Evolutionary conservation across 495 filamentous ascomycete genomes (phyloP).

Genomic region (Neurospora sp.): DNA sequence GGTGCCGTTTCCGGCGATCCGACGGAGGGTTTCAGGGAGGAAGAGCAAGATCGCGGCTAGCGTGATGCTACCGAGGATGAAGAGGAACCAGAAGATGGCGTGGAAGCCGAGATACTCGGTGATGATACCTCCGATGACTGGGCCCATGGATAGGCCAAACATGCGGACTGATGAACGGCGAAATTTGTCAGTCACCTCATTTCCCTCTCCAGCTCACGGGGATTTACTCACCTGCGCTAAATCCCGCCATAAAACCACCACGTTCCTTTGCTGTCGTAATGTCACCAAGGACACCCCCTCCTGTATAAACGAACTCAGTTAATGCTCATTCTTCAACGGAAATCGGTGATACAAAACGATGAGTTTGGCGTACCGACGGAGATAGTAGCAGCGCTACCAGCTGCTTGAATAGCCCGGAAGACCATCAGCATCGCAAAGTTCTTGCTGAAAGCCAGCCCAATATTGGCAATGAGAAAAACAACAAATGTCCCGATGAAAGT

Average conservation of each 20-base stretch:
- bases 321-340: not conserved
- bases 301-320: not conserved
- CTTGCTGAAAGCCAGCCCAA: conserved; percentile 39
- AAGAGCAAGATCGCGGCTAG: conserved; percentile 34
- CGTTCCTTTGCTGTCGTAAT: conserved; percentile 40
- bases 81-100: conserved; percentile 58
- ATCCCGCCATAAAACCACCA: conserved; percentile 44
- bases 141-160: conserved; percentile 44
- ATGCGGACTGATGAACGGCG: conserved; percentile 20
- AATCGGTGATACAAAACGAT: not conserved
- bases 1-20: conserved; percentile 51
- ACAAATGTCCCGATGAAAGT: conserved; percentile 42
- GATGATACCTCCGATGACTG: conserved; percentile 53
- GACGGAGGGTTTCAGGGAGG: conserved; percentile 54
- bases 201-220: not conserved
- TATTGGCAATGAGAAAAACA: conserved; percentile 42
- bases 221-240: conserved; percentile 20
- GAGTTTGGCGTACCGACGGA: conserved; percentile 11
- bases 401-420: conserved; percentile 42
- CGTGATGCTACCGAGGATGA: conserved; percentile 35
- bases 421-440: conserved; percentile 38
- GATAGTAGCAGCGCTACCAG: conserved; percentile 40
- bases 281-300: conserved; percentile 43
- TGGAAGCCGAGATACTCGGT: conserved; percentile 53
- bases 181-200: not conserved